phyloP scores from a whole-genome alignment of 2,329 filamentous ascomycete genomes.

The Neonectria hederae region DNA sequence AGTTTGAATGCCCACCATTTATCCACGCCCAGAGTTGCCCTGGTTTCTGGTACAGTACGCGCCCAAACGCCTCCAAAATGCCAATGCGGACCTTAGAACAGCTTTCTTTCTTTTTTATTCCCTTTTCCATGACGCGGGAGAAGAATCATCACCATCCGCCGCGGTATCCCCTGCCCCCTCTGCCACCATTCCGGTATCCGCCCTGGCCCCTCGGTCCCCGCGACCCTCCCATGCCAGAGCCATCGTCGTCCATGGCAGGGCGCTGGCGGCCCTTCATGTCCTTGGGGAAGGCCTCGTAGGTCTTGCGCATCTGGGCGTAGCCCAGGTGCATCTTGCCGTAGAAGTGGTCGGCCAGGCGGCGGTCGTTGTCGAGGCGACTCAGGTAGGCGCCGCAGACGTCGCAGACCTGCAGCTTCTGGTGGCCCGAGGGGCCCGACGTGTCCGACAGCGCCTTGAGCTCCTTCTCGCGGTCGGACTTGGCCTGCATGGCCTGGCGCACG shows the following conservation, averaged over 20 bases:
- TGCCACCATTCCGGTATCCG: conserved; percentile 59
- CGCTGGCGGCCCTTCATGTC: conserved; percentile 80
- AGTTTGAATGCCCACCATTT: conserved; percentile 9
- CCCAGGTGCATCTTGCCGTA: conserved; percentile 99
- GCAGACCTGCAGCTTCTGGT: conserved; percentile 98
- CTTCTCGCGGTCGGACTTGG: conserved; percentile 84
- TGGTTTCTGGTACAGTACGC: conserved; percentile 29
- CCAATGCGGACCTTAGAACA: conserved; percentile 4
- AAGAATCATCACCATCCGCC: conserved; percentile 54
- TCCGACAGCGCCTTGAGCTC: conserved; percentile 92
- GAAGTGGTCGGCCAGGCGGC: conserved; percentile 94
- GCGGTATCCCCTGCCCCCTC: conserved; percentile 61
- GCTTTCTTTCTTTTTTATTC: not conserved
- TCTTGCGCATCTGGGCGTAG: conserved; percentile 98
- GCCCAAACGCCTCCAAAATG: conserved; percentile 35
- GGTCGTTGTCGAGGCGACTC: conserved; percentile 90
- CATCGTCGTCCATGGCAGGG: conserved; percentile 63
- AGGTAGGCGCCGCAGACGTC: conserved; percentile 98
- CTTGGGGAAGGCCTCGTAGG: conserved; percentile 84
- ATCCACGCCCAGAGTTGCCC: conserved; percentile 20
- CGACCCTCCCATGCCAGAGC: conserved; percentile 57
- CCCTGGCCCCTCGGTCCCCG: conserved; percentile 64
- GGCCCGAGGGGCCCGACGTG: conserved; percentile 89
- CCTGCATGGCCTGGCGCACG: conserved; percentile 79
- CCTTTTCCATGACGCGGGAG: not conserved